Evolutionary conservation across 2,329 filamentous ascomycete genomes (phyloP), one percentile per base, ranked within the genome.

Genomic region (Hypoxylon sp.): DNA sequence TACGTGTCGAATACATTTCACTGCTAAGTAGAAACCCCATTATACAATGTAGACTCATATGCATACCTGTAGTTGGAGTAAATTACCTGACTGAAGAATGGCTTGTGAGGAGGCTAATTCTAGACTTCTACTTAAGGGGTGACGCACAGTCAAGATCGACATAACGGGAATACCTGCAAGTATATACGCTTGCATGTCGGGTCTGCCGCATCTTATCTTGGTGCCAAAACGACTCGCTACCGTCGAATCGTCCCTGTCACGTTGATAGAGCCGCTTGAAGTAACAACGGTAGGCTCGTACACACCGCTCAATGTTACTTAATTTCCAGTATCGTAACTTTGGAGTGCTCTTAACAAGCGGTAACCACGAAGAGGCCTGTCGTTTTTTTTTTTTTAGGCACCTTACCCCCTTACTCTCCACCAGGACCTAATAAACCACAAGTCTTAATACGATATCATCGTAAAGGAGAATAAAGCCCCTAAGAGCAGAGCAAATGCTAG

Each of bases 111-210:
- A 23, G 41, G 21, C 43, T 19, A 58, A 25, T 39, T 12, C 45
- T 52, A 16, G 27, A 50, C 19, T 11, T 39, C 12, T 21, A 39
- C 12, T 37, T 52, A 55, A 51, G 32, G 56, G 48, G 61, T 53
- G 32, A 47, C 61, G 47, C 52, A 39, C 37, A 61, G 61, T 30
- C 30, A n/a, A 47, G 61, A 68, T 68, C 65, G 43, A 51, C 64
- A 25, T 29, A 46, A 39, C 19, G 43, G 16, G 30, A 63, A 52
- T 46, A 43, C 51, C 25, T 51, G 8, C n/a, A 48, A 34, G 48
- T 39, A 48, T 61, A n/a, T n/a, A n/a, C n/a, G 32, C 27, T 61
- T 51, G 41, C 51, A 52, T 39, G 23, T 27, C 43, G 27, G 45
- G 45, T 34, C 50, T 37, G 23, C 5, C 12, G 14, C 37, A 56